Conservation (phyloP, 2,329 filamentous ascomycete species). For the Paraphoma sp. region DNA sequence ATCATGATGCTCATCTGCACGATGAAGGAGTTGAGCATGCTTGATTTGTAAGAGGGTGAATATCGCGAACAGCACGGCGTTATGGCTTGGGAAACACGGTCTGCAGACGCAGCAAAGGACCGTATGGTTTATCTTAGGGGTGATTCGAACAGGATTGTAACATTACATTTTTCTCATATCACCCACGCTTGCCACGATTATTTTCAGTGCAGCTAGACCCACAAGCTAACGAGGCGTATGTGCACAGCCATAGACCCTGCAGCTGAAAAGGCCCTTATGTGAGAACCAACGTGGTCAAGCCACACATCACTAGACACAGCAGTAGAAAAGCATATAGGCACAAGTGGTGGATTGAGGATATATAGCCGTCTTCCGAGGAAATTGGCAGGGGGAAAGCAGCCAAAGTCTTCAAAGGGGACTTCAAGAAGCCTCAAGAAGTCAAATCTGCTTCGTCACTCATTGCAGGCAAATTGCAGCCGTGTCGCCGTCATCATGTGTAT, state of each 20-base stretch:
- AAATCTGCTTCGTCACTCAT: constrained; percentile 36
- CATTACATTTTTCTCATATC: too few species aligned
- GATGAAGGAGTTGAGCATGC: too few species aligned
- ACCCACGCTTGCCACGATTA: too few species aligned
- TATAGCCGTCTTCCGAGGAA: constrained; percentile 36
- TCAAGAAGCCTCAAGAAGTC: constrained; percentile 24
- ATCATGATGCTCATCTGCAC: too few species aligned
- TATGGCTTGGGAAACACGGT: background rate
- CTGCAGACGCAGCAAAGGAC: background rate
- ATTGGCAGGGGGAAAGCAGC: constrained; percentile 22
- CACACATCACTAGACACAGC: background rate
- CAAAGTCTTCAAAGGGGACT: constrained; percentile 13
- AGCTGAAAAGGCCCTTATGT: background rate
- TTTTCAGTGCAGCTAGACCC: constrained; percentile 4
- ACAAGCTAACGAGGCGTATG: constrained; percentile 20
- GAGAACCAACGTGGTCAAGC: background rate
- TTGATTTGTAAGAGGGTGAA: too few species aligned
- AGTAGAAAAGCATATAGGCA: constrained; percentile 11
- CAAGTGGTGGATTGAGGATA: constrained; percentile 42
- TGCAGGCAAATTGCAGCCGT: constrained; percentile 35
- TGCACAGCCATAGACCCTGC: constrained; percentile 28
- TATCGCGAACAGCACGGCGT: background rate
- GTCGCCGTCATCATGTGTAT: constrained; percentile 38
- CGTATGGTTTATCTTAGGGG: too few species aligned
- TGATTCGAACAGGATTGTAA: too few species aligned